Evolutionary conservation across 306 rosid species (phyloP).

Genomic region (Heteromeles arbutifolia): DNA sequence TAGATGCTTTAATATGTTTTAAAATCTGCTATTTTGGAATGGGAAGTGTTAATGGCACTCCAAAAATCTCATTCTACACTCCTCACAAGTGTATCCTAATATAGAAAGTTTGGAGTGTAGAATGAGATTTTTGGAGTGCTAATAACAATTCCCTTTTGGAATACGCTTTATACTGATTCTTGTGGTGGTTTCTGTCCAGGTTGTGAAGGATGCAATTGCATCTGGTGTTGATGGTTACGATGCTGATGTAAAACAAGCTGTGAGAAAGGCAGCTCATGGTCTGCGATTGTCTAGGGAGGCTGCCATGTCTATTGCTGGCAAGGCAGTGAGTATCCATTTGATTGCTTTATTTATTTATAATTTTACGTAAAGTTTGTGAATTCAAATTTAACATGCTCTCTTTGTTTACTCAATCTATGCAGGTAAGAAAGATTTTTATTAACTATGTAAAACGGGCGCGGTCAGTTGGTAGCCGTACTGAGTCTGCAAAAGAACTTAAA

Average conservation of each 20-base stretch:
- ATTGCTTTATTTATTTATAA: background rate
- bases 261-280: conserved; percentile 92
- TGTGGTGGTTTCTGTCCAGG: conserved; percentile 34
- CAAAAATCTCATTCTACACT: too few species aligned
- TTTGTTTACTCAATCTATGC: conserved; percentile 16
- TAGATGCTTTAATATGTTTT: background rate
- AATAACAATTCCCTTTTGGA: too few species aligned
- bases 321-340: conserved; percentile 64
- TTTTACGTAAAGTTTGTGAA: background rate
- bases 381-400: background rate
- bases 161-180: conserved; percentile 11
- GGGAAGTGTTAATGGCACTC: too few species aligned
- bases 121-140: too few species aligned
- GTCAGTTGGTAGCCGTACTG: conserved; percentile 63
- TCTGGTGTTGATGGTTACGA: conserved; percentile 93
- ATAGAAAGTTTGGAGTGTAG: too few species aligned
- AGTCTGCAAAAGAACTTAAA: conserved; percentile 86
- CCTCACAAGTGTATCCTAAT: too few species aligned
- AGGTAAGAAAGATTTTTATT: conserved; percentile 77
- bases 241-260: conserved; percentile 60
- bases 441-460: conserved; percentile 80
- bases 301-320: conserved; percentile 94
- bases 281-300: conserved; percentile 77
- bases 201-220: conserved; percentile 84
- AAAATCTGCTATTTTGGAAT: background rate